Evolutionary conservation across 352 stramenopile species (phyloP).

Genomic region (Phytopythium sindhum): DNA sequence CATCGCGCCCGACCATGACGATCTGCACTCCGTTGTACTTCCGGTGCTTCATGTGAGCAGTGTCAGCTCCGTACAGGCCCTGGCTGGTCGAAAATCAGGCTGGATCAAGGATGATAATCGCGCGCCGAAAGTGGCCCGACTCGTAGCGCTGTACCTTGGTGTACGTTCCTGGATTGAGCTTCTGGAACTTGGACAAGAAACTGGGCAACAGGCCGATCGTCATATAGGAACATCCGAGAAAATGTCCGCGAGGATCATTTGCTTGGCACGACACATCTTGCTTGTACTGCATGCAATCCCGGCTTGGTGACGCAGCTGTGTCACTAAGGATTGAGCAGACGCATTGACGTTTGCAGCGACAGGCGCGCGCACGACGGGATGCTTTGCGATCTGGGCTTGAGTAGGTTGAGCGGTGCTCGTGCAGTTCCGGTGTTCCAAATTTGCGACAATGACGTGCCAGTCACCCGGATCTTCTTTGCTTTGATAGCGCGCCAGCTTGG

Average conservation of each 20-base stretch:
- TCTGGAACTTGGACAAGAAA: constrained; percentile 4
- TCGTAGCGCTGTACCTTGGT: background rate
- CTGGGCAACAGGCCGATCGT: constrained; percentile 5
- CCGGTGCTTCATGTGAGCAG: constrained; percentile 24
- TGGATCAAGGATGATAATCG: constrained; percentile 11
- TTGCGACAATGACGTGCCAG: no score
- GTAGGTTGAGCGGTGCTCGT: no score
- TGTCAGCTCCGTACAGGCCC: constrained; percentile 14
- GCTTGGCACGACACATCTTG: constrained; percentile 8
- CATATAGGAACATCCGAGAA: constrained; percentile 3
- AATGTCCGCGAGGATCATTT: background rate
- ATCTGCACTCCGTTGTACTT: constrained; percentile 24
- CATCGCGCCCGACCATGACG: constrained; percentile 16
- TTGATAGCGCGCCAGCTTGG: no score
- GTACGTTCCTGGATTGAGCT: background rate
- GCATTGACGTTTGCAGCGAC: no score
- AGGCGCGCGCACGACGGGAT: no score
- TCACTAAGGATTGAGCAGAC: no score
- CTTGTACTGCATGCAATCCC: no score
- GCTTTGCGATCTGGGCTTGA: no score
- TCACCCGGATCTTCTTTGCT: no score
- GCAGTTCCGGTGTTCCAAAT: no score
- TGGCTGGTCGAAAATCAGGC: constrained; percentile 7
- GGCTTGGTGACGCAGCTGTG: no score
- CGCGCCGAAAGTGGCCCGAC: constrained; percentile 4